A percentile compares a stretch with the other conserved stretches of the same genome.
These are phyloP conservation scores for Magnusiomyces clavatus DNA, from an alignment of 1,139 yeast genomes.

Conservation along the genomic window DNA sequence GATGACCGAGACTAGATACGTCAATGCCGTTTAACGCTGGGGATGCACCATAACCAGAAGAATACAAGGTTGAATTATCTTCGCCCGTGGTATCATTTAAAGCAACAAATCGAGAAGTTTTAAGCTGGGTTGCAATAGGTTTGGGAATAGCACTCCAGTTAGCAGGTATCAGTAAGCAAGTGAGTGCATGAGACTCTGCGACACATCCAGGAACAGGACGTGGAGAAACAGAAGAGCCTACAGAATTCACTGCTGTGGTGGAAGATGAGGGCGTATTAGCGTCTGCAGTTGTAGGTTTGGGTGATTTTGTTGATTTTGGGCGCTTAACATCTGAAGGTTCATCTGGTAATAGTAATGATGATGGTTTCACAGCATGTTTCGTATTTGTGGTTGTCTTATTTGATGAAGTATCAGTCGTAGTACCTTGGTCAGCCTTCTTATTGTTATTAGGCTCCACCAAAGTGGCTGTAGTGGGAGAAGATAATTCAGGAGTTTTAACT, in stretches of 20 bases:
- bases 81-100: too few species aligned
- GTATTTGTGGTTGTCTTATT: neutral
- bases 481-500: neutral
- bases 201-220: neutral
- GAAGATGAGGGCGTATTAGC: neutral
- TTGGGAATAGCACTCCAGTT: slow-evolving; percentile 3
- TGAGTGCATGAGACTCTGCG: neutral
- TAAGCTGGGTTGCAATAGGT: slow-evolving; percentile 2
- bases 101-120: slow-evolving; percentile 1
- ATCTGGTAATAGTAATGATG: neutral
- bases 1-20: slow-evolving; percentile 27
- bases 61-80: too few species aligned
- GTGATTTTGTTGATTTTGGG: too few species aligned
- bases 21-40: too few species aligned
- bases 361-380: neutral
- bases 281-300: neutral
- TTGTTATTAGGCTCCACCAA: neutral
- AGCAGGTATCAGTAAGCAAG: neutral
- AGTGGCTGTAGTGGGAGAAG: neutral
- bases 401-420: neutral
- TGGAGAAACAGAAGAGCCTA: neutral
- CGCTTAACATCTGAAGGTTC: neutral
- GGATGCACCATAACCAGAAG: too few species aligned
- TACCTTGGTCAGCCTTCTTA: neutral
- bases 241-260: neutral